Conservation (phyloP, 1,284 basidiomycete species). For the Agroathelia rolfsii region DNA sequence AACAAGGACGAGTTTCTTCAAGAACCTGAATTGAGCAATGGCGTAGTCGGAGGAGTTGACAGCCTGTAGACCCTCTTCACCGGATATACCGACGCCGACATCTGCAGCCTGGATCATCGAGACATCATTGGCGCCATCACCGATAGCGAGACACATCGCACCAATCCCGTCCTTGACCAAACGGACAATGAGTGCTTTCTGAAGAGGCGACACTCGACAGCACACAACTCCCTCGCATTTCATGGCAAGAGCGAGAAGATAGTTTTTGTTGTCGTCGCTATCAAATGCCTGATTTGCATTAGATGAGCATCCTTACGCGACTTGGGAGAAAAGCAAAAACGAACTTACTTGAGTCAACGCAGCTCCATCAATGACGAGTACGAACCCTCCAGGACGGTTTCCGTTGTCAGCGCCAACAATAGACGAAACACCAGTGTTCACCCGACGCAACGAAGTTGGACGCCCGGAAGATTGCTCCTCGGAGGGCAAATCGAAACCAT, state of each 20-base stretch:
- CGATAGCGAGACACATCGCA: conserved; percentile 95
- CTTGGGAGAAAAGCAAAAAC: conserved; percentile 3
- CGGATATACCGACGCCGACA: conserved; percentile 94
- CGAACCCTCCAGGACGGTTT: conserved; percentile 60
- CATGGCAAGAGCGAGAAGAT: conserved; percentile 79
- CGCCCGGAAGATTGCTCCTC: conserved; percentile 14
- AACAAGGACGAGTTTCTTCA: conserved; percentile 95
- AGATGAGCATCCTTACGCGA: background rate
- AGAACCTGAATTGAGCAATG: conserved; percentile 89
- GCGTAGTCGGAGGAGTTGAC: conserved; percentile 97
- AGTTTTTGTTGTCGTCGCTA: conserved; percentile 65
- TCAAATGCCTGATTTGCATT: conserved; percentile 55
- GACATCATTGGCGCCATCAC: conserved; percentile 92
- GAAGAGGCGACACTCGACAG: conserved; percentile 96
- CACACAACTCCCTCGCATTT: conserved; percentile 94
- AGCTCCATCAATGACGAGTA: conserved; percentile 70
- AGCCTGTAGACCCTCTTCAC: conserved; percentile 98
- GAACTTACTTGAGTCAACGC: conserved; percentile 23
- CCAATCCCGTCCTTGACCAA: conserved; percentile 94
- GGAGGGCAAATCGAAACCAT: conserved; percentile 14
- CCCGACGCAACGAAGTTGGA: conserved; percentile 43
- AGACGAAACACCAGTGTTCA: conserved; percentile 65
- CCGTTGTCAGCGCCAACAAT: conserved; percentile 81
- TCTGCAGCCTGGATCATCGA: conserved; percentile 95
- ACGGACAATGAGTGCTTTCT: conserved; percentile 95